Evolutionary conservation across 208 protist genomes (phyloP).

Genomic region (Leishmania mexicana): DNA sequence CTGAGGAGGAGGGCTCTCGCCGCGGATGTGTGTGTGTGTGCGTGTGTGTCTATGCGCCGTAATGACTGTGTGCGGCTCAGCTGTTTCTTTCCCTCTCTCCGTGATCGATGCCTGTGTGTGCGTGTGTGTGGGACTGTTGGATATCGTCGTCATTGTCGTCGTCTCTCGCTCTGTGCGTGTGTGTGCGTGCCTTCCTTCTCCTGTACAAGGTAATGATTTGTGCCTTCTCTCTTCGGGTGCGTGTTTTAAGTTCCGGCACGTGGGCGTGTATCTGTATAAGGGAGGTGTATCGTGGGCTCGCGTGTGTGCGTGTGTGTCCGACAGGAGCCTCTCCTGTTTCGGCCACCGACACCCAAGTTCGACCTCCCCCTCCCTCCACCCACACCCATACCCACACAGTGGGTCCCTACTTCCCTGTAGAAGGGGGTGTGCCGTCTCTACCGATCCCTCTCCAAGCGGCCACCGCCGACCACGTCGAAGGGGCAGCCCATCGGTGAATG

Average conservation of each 20-base stretch:
- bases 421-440: too few species aligned
- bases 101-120: not conserved
- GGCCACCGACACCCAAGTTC: not conserved
- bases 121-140: not conserved
- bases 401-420: not conserved
- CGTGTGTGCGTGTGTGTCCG: conserved; percentile 3
- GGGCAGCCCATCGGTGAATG: not conserved
- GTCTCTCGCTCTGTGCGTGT: not conserved
- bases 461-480: not conserved
- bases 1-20: not conserved
- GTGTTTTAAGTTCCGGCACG: not conserved
- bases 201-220: not conserved
- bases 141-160: not conserved
- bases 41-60: not conserved
- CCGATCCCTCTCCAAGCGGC: not conserved
- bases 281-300: not conserved
- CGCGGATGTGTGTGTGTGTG: not conserved
- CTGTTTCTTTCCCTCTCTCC: not conserved
- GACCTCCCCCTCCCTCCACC: not conserved
- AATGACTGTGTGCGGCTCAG: not conserved
- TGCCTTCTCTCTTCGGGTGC: not conserved
- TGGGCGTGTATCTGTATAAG: not conserved
- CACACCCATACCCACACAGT: not conserved
- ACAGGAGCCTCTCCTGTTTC: not conserved
- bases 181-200: not conserved